Evolutionary conservation across 108 stramenopile species (phyloP), one percentile per base, ranked within the genome.

Genomic region (Cylindrotheca fusiformis): DNA sequence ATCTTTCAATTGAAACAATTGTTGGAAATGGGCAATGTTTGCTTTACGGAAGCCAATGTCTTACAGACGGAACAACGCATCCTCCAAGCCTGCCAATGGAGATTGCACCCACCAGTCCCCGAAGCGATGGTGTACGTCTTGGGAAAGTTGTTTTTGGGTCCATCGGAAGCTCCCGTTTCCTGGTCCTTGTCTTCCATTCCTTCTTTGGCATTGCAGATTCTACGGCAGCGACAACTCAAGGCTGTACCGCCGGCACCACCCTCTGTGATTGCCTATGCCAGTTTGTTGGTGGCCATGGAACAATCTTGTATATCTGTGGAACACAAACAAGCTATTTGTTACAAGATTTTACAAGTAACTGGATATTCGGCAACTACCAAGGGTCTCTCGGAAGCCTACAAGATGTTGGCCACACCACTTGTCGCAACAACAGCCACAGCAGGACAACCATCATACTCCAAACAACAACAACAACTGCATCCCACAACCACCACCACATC

Each of bases 201-300:
- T 14, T 10, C 36, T 14, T 32, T n/a, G 22, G 63, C 63, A 0
- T 18, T 63, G 20, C 31, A 21, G 0, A 8, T 63, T 0, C 4
- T 63, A 20, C 1, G 52, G 25, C 29, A 25, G 24, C n/a, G n/a
- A n/a, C 32, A 33, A 36, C 32, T 63, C n/a, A 30, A 27, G 2
- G n/a, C 18, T 3, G 20, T 53, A 17, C 17, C 52, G 6, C n/a
- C 30, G 1, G 61, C 52, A 28, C 29, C 36, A 12, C 71, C 77
- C 2, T 63, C 71, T 22, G 29, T 67, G 0, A 49, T 78, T 50
- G 71, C 77, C 26, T 78, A 72, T 52, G 77, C 77, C 20, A 52
- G 65, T 20, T 24, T 78, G 52, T 55, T 65, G 19, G 54, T 63
- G 3, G 66, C 77, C 4, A 78, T 78, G 63, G 71, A 72, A 49